phyloP scores from a whole-genome alignment of 2,329 filamentous ascomycete species.

The Fulvia fulva region DNA sequence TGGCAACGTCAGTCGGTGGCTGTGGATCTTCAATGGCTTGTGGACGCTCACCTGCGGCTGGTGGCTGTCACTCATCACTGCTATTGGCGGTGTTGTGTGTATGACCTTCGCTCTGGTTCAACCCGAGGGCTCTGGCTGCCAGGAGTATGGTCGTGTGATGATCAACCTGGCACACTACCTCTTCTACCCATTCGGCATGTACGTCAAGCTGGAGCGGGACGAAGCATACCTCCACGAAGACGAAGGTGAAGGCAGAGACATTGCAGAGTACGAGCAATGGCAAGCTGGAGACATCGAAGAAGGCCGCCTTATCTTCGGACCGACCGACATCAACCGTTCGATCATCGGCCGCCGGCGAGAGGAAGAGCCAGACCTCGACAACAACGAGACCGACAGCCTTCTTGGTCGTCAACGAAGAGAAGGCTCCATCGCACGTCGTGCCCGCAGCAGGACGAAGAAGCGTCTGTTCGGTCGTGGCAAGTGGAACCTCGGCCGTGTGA shows the following conservation, averaged over 20 bases:
- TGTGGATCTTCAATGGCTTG: slow-evolving; percentile 80
- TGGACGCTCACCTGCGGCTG: slow-evolving; percentile 94
- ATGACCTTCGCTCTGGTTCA: slow-evolving; percentile 74
- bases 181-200: slow-evolving; percentile 95
- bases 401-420: slow-evolving; percentile 55
- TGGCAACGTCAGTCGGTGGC: slow-evolving; percentile 75
- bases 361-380: slow-evolving; percentile 71
- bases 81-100: slow-evolving; percentile 71
- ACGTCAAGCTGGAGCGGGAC: slow-evolving; percentile 87
- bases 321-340: slow-evolving; percentile 63
- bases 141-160: slow-evolving; percentile 80
- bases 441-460: slow-evolving; percentile 57
- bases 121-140: slow-evolving; percentile 63
- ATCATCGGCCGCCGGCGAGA: slow-evolving; percentile 81
- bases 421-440: slow-evolving; percentile 24
- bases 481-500: slow-evolving; percentile 90
- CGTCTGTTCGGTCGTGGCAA: slow-evolving; percentile 90
- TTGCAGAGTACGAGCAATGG: slow-evolving; percentile 98
- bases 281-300: slow-evolving; percentile 96
- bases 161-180: slow-evolving; percentile 81
- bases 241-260: slow-evolving; percentile 90
- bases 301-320: slow-evolving; percentile 92
- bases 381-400: slow-evolving; percentile 84
- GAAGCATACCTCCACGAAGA: slow-evolving; percentile 94
- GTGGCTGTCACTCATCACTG: slow-evolving; percentile 82